Conservation (phyloP, 139 green algal genomes). For the Mesotaenium endlicherianum region DNA sequence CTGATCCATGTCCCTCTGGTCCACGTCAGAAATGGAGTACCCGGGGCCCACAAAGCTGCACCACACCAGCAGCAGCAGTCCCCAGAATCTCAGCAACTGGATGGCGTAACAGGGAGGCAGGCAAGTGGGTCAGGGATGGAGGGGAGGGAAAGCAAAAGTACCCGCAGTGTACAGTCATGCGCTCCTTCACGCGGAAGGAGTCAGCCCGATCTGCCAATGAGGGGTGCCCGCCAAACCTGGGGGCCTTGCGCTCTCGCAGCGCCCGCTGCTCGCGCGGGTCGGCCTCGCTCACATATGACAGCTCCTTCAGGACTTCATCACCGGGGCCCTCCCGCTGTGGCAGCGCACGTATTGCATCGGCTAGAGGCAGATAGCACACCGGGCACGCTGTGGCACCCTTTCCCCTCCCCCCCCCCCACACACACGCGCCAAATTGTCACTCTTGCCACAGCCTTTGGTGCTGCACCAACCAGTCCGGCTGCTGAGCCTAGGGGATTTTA, state of each 20-base stretch:
- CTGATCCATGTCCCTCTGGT: constrained; percentile 17
- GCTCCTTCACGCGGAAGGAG: constrained; percentile 13
- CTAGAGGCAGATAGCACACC: constrained; percentile 27
- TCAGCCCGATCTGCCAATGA: constrained; percentile 9
- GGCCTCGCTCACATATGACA: not conserved
- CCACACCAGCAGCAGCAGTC: not conserved
- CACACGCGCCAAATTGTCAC: no score
- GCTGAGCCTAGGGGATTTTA: no score
- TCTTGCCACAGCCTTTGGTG: no score
- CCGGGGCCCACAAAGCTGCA: not conserved
- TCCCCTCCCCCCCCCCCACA: no score
- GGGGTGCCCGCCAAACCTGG: constrained; percentile 26
- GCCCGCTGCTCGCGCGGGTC: constrained; percentile 2
- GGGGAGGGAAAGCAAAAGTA: not conserved
- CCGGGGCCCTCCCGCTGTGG: not conserved
- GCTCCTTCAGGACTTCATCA: not conserved
- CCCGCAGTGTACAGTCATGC: constrained; percentile 41
- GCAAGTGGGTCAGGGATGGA: not conserved
- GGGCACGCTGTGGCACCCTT: constrained; percentile 29
- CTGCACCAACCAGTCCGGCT: no score
- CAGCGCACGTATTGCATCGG: not conserved
- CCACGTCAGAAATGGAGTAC: constrained; percentile 28
- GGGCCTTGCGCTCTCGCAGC: not conserved
- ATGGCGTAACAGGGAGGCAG: not conserved
- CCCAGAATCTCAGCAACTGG: not conserved